Evolutionary conservation across 2,329 filamentous ascomycete species (phyloP).

Genomic region (Apiospora rasikravindrae): DNA sequence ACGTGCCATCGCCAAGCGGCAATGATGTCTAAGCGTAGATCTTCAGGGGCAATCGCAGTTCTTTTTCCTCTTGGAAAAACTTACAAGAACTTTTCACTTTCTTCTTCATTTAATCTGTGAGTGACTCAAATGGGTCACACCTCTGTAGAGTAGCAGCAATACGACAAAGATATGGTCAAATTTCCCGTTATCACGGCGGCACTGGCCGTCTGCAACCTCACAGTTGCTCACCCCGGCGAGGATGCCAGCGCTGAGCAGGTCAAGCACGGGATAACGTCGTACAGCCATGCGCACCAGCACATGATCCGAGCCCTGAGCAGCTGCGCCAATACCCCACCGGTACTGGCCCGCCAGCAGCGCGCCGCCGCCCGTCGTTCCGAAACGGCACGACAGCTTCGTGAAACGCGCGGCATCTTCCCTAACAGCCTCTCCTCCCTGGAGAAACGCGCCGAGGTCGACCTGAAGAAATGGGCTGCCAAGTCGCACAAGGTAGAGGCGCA

Average conservation of each 20-base stretch:
- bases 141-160: background rate
- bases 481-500: background rate
- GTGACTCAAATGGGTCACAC: background rate
- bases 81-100: background rate
- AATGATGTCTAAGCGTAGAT: background rate
- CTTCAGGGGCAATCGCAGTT: background rate
- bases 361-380: background rate
- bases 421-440: background rate
- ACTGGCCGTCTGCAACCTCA: background rate
- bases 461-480: conserved; percentile 8
- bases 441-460: background rate
- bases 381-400: background rate
- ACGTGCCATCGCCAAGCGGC: background rate
- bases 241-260: background rate
- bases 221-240: conserved; percentile 3
- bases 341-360: background rate
- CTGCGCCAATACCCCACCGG: background rate
- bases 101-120: background rate
- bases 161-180: background rate
- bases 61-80: background rate
- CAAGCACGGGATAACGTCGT: background rate
- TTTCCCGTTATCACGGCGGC: background rate
- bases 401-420: background rate
- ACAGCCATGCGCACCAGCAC: background rate
- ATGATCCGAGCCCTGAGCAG: background rate